Base-by-base conservation (phyloP, 176 grass and related monocot genomes). In the Ensete glaucum region DNA sequence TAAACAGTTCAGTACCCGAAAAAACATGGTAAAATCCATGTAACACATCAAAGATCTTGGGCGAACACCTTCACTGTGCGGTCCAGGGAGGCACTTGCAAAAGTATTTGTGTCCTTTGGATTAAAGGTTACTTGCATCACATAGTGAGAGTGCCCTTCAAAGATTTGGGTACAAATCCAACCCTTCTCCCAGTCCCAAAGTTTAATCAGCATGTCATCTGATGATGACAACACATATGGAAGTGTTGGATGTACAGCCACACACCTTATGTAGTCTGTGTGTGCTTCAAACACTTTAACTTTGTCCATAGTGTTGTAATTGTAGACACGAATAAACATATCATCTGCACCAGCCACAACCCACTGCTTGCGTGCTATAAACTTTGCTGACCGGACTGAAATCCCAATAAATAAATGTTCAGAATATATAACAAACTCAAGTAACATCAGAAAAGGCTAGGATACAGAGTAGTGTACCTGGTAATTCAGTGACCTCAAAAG, bases 161-260 rank as follows among this genome's bases (percentile, higher is more conserved):
- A 99, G 74, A 99, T 94, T 89, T 99, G 95, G 82, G 95, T 99
- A 73, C 95, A 99, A 50, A 94, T 85, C 90, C 90, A 99, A 64
- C 90, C 88, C 80, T 99, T 99, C 72, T 99, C 90, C 95, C 95
- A 99, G 78, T 99, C 95, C 95, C 95, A 99, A 53, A 94, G 80
- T 71, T 99, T 99, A 86, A 99, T 99, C 81, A 99, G 75, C 95
- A 99, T 99, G 81, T 99, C 95, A 79, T 99, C 95, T 81, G 95
- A 99, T 50, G 95, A 99, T 80, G 95, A 99, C 26, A 99, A 70
- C 29, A 99, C 88, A 84, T 94, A 99, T 77, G 90, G 88, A 71
- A 99, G 90, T 63, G 88, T 99, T 71, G 95, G 95, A 83, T 99
- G 95, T 65, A 99, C 95, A 34, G 90, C 95, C 51, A 99, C 90